Evolutionary conservation across 768 basidiomycete genomes (phyloP).

Genomic region (Coprinellus aureogranulatus): DNA sequence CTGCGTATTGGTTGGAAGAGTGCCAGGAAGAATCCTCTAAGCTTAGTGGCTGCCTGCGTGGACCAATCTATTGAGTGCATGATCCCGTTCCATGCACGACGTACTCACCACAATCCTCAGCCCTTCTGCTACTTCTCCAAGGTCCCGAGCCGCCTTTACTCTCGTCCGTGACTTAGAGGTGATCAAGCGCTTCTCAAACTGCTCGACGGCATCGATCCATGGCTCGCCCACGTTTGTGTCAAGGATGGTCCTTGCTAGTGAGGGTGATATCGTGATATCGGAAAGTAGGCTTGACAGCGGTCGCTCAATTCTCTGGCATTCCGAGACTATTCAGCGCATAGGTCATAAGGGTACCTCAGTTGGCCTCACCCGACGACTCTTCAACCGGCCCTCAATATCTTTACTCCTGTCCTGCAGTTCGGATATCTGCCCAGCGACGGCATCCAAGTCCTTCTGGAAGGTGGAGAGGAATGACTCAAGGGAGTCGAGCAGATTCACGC

Average conservation of each 20-base stretch:
- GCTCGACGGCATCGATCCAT: slow-evolving; percentile 83
- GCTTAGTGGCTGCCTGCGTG: slow-evolving; percentile 79
- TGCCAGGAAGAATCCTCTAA: slow-evolving; percentile 81
- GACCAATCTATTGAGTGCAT: not conserved
- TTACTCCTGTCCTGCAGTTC: slow-evolving; percentile 89
- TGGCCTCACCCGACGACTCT: slow-evolving; percentile 67
- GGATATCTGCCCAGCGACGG: slow-evolving; percentile 94
- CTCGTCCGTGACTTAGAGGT: slow-evolving; percentile 69
- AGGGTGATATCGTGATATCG: slow-evolving; percentile 80
- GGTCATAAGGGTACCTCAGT: not conserved
- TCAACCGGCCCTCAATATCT: slow-evolving; percentile 84
- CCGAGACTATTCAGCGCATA: slow-evolving; percentile 3
- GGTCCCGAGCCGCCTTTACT: slow-evolving; percentile 82
- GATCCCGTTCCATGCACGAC: not conserved
- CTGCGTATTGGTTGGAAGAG: slow-evolving; percentile 78
- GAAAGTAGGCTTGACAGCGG: slow-evolving; percentile 78
- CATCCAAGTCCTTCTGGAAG: slow-evolving; percentile 91
- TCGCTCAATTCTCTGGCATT: slow-evolving; percentile 78
- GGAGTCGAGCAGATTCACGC: slow-evolving; percentile 79
- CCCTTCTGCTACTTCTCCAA: slow-evolving; percentile 82
- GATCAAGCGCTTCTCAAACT: slow-evolving; percentile 75
- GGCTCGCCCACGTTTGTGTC: slow-evolving; percentile 82
- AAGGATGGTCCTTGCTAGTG: slow-evolving; percentile 70
- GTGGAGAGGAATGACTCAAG: slow-evolving; percentile 90
- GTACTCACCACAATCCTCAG: slow-evolving; percentile 78